phyloP scores from a whole-genome alignment of 176 grass and related monocot species.

The Canna indica region DNA sequence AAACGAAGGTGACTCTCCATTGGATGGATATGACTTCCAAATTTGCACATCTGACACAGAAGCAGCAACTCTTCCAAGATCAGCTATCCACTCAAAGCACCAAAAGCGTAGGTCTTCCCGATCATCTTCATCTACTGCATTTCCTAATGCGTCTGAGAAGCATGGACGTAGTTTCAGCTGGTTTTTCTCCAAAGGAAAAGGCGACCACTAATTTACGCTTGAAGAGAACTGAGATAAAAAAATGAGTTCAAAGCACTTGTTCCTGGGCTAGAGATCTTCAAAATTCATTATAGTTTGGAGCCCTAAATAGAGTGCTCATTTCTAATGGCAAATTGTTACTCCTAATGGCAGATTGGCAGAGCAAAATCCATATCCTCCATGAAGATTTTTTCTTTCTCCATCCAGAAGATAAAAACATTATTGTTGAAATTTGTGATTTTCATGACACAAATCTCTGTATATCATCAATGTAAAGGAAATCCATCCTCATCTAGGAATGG shows the following conservation, averaged over 20 bases:
- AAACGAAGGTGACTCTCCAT: background rate
- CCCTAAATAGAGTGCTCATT: background rate
- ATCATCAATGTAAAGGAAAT: too few species aligned
- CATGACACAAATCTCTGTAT: too few species aligned
- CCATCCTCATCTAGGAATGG: too few species aligned
- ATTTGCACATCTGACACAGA: conserved; percentile 11
- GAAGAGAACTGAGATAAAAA: background rate
- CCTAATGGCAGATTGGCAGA: background rate
- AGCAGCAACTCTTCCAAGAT: conserved; percentile 2
- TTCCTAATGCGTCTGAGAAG: background rate
- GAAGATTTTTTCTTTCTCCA: too few species aligned
- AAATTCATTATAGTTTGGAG: background rate
- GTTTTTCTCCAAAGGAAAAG: conserved; percentile 20
- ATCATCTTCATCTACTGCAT: conserved; percentile 4
- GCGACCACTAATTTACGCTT: background rate
- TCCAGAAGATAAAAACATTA: too few species aligned
- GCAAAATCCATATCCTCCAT: background rate
- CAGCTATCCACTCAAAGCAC: conserved; percentile 10
- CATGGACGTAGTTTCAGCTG: conserved; percentile 20
- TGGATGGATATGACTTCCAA: background rate
- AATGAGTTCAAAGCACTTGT: background rate
- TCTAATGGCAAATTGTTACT: background rate
- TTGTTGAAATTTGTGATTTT: too few species aligned
- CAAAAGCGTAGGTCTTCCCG: conserved; percentile 13
- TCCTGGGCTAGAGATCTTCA: background rate